Percentiles rank a stretch among this genome's conserved stretches.
phyloP scores from a whole-genome alignment of 75 land plant species.

The Selaginella moellendorffii region DNA sequence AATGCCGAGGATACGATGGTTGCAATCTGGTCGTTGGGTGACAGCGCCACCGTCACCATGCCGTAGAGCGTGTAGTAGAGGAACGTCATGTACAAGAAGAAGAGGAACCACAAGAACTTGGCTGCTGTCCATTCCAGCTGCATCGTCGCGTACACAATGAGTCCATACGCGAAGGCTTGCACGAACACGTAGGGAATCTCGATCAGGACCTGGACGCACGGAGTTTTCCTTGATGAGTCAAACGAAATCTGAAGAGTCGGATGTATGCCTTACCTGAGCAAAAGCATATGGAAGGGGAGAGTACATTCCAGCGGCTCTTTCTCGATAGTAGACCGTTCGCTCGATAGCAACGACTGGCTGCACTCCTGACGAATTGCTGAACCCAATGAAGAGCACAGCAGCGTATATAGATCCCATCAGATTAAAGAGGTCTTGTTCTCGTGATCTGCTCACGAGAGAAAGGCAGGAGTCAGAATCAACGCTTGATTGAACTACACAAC shows the following conservation, averaged over 20 bases:
- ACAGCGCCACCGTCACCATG: constrained; percentile 29
- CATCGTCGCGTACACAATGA: constrained; percentile 7
- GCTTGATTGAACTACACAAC: too few species aligned
- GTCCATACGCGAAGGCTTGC: neutral
- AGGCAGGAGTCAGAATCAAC: too few species aligned
- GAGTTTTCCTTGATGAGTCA: too few species aligned
- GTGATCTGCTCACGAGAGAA: neutral
- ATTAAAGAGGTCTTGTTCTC: neutral
- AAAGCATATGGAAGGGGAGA: constrained; percentile 6
- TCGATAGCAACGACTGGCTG: neutral
- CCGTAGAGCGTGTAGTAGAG: constrained; percentile 20
- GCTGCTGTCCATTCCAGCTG: constrained; percentile 4
- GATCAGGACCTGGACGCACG: neutral
- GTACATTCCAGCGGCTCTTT: constrained; percentile 8
- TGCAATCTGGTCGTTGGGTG: constrained; percentile 18
- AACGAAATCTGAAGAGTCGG: neutral
- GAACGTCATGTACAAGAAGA: neutral
- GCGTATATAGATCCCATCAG: constrained; percentile 5
- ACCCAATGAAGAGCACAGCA: constrained; percentile 1
- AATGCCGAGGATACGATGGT: constrained; percentile 8
- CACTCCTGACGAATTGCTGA: neutral
- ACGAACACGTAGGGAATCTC: constrained; percentile 1
- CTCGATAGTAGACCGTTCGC: constrained; percentile 3
- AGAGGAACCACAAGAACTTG: constrained; percentile 1
- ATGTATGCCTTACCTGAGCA: constrained; percentile 4